Evolutionary conservation across 176 grass and related monocot genomes (phyloP), one percentile per base, ranked within the genome.

Genomic region (Neostapfia colusana): DNA sequence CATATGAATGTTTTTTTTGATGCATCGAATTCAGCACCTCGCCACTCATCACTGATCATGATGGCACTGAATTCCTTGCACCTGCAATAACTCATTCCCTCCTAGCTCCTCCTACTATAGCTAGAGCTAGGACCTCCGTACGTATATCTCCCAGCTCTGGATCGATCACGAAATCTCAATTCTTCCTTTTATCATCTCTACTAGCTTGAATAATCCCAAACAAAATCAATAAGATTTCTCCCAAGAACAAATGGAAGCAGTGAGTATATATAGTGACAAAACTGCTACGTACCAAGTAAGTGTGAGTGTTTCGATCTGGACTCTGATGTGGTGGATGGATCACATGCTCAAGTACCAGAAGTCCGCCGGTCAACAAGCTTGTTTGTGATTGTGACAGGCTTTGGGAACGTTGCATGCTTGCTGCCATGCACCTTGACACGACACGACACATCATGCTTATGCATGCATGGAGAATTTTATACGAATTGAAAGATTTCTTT

Each of bases 11-110:
- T 25, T 38, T 53, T 27, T 68, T 13, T 74, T n/a, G 75, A 73
- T 84, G 75, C 76, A 84, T 84, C 55, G 81, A 88, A 84, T 84
- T 88, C 86, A 88, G 76, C 86, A 84, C 86, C 81, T 88, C 81
- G 15, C 86, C 81, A 88, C 81, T 82, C 87, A 82, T 85, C 72
- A 90, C 82, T 82, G 85, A 86, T 74, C 74, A 77, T 68, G 83
- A 77, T 68, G 83, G 84, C 91, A 93, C 91, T 87, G 85, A 93
- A 84, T 87, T 79, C 84, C 66, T 90, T 76, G 88, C 90, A 75
- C 84, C n/a, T n/a, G n/a, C 77, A 88, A 84, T 81, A 84, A 84
- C 84, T 84, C 76, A 66, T 34, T 21, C 36, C 31, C 49, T 8
- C 2, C 26, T n/a, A 3, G 7, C 46, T 37, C 27, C 3, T 31